A percentile compares a stretch with the other conserved stretches of the same genome.
Conservation (phyloP, 2,329 filamentous ascomycete genomes). For the Ophiostoma piceae region DNA sequence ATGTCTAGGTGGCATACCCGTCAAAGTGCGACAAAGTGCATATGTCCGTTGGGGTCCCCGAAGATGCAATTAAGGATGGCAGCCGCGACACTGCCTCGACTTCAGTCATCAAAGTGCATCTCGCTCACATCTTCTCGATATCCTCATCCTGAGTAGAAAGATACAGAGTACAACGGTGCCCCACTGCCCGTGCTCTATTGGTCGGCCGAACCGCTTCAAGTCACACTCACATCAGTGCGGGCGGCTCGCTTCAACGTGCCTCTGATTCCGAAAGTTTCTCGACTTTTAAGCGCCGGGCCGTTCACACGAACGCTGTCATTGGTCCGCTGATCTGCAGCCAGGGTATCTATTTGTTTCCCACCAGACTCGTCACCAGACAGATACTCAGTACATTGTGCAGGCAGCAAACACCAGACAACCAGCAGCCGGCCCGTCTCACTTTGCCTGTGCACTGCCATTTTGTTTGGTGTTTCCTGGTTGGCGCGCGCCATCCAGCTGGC, state of each 20-base stretch:
- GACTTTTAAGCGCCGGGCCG: constrained; percentile 29
- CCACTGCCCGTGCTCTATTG: constrained; percentile 10
- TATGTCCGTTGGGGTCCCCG: not conserved
- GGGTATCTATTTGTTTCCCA: constrained; percentile 13
- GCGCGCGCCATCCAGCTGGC: constrained; percentile 38
- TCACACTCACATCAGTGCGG: constrained; percentile 9
- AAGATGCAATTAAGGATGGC: not conserved
- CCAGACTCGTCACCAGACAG: constrained; percentile 11
- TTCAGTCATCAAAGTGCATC: not conserved
- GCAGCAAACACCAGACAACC: not conserved
- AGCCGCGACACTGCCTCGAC: not conserved
- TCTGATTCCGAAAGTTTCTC: constrained; percentile 8
- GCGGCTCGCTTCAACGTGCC: constrained; percentile 18
- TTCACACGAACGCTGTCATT: constrained; percentile 26
- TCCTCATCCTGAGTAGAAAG: too few relatives aligned
- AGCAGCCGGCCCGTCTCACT: constrained; percentile 14
- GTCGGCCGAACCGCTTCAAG: constrained; percentile 3
- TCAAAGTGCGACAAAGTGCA: too few relatives aligned
- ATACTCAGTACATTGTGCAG: not conserved
- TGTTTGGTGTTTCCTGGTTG: constrained; percentile 30
- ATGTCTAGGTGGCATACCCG: not conserved
- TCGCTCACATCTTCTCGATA: not conserved
- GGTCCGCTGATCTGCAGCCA: constrained; percentile 25
- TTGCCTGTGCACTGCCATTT: not conserved
- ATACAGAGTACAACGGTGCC: not conserved